A percentile compares a stretch with the other conserved stretches of the same genome.
Evolutionary conservation across 176 grass and related monocot genomes (phyloP).

Genomic region (Otatea glauca): DNA sequence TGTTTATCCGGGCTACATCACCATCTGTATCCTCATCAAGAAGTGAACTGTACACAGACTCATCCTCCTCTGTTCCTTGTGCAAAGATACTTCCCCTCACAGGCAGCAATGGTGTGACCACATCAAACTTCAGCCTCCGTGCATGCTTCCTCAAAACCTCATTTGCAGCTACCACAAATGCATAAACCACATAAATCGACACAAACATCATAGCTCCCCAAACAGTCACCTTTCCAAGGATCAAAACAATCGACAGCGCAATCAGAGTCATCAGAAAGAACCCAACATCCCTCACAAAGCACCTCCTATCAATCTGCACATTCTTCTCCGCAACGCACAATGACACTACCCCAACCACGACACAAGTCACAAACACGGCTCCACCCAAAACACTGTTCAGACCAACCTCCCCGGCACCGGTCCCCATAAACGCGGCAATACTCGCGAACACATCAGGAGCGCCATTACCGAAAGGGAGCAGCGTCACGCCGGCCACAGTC

Average conservation of each 20-base stretch:
- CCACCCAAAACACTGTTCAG: conserved; percentile 94
- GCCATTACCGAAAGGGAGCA: conserved; percentile 94
- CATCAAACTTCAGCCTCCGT: conserved; percentile 78
- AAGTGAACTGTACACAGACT: conserved; percentile 81
- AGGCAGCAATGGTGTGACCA: conserved; percentile 81
- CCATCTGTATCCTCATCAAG: conserved; percentile 68
- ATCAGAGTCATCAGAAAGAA: conserved; percentile 83
- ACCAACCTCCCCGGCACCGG: conserved; percentile 78
- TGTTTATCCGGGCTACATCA: conserved; percentile 53
- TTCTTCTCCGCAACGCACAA: conserved; percentile 84
- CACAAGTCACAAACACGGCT: conserved; percentile 93
- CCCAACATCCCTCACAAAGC: conserved; percentile 86
- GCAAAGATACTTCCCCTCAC: conserved; percentile 85
- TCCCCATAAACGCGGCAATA: conserved; percentile 86
- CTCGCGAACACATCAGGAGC: conserved; percentile 96
- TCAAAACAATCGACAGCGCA: conserved; percentile 64
- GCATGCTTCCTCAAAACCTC: conserved; percentile 93
- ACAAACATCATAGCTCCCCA: conserved; percentile 91
- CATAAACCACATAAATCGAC: conserved; percentile 81
- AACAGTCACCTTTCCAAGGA: conserved; percentile 84
- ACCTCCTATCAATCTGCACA: conserved; percentile 87
- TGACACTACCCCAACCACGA: conserved; percentile 84
- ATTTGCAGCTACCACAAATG: conserved; percentile 87
- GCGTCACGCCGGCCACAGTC: conserved; percentile 80
- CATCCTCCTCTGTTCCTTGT: conserved; percentile 66